Evolutionary conservation across 2,329 filamentous ascomycete genomes (phyloP), one percentile per base, ranked within the genome.

Genomic region (Cladosporium sp.): DNA sequence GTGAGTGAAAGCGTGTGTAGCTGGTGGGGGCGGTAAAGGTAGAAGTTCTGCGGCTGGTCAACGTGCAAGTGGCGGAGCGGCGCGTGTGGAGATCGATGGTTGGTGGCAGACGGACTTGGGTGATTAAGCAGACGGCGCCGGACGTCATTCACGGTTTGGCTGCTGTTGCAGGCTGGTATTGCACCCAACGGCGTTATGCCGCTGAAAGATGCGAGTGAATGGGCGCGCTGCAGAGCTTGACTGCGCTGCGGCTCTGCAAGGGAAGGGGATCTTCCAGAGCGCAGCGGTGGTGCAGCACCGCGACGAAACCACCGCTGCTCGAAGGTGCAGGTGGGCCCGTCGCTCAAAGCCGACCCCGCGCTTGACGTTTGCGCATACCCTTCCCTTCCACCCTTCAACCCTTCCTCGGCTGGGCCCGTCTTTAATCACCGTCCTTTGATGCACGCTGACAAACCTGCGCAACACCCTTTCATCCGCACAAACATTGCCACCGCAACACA

Each of bases 31-130:
- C 40, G 40, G 40, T 42, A 42, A 19, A 22, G 13, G 40, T 22
- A 28, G 51, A 49, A 43, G 49, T 43, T 40, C 28, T 41, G 45
- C 38, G 38, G 48, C 41, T 46, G 35, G 33, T 34, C 22, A 34
- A 16, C 34, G 42, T 31, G 32, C 28, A 38, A 13, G 48, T n/a
- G 13, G 28, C 33, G 41, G 51, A 46, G 43, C 37, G 9, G 16
- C 16, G 43, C 6, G 43, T 38, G 35, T 42, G 40, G 40, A 42
- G 40, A 22, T 42, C 16, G 35, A 13, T 38, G 35, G 45, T n/a
- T 49, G 46, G 35, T 33, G 46, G 37, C 34, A 40, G 19, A 18
- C 19, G 16, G 41, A 32, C 28, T 9, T 28, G 7, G 31, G 31
- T 45, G 43, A 45, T 42, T 42, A 42, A 42, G 18, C 40, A 42